Base-by-base conservation (phyloP, 768 basidiomycete species). In the Gelatoporia subvermispora region DNA sequence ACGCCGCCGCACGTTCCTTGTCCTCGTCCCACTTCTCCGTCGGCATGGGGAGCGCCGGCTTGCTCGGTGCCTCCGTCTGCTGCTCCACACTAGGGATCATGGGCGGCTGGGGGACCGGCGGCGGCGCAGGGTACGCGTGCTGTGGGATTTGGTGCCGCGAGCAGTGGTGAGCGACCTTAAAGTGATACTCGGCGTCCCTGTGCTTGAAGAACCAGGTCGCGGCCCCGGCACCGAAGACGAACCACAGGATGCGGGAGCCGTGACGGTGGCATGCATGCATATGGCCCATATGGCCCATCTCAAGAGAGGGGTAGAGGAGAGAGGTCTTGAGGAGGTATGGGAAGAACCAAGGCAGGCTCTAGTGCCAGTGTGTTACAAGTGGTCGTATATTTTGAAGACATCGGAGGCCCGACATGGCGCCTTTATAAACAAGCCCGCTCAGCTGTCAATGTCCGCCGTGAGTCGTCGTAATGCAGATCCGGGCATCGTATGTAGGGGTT, bases 231-330 rank as follows among this genome's bases (percentile, higher is more conserved):
- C 85, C 86, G 54, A 85, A 17, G 56, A 74, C 8, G 71, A 88
- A 85, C 85, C 85, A 88, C 61, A 87, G 24, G 46, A 85, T 36
- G 53, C 85, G 82, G 38, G 77, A 77, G n/a, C 78, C 77, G 5
- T 74, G 60, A 47, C 68, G 63, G 43, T 64, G 65, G 52, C 52
- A 50, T 31, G 28, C 28, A 31, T 31, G 28, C 28, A 31, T 31
- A 13, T n/a, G n/a, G n/a, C n/a, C n/a, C n/a, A n/a, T 31, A 31
- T 7, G 28, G 28, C n/a, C n/a, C 28, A 31, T 31, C 28, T 31
- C 28, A 13, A 31, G 13, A 31, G 28, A 31, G 34, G 48, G 53
- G 53, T 35, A 35, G 24, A 5, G 4, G 41, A 16, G 48, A 40
- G 28, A 34, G 40, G 35, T n/a, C 11, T 43, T 17, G 28, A 23